Base-by-base conservation (phyloP, 495 filamentous ascomycete genomes). In the Penicillium daleae region DNA sequence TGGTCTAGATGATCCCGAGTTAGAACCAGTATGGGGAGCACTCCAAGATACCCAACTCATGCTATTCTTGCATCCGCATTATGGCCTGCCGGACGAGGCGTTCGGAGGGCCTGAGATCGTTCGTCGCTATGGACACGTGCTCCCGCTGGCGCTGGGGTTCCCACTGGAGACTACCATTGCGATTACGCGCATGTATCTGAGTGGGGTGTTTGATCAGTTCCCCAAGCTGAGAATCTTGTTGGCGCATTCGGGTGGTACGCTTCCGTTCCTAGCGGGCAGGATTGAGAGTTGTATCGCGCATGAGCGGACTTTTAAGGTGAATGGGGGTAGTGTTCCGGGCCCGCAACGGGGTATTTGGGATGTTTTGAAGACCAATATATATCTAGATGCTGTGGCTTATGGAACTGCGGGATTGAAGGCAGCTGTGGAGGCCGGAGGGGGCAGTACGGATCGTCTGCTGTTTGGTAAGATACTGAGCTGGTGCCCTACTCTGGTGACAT, bases 161-260 rank as follows among this genome's bases (percentile, higher is more conserved):
- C 94, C 94, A 1, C 81, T 98, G 40, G 94, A 98, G 72, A 98
- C 94, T 0, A 97, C 93, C 7, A 93, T 98, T 59, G 91, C 93
- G 0, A 89, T 97, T 1, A 87, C 92, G 2, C 79, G 94, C 9
- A 97, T 98, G 92, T 85, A 90, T 19, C 76, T 98, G 1, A 83
- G 86, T 3, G 90, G 92, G 0, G 91, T 96, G 1, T 98, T 93
- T 72, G 93, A 97, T 72, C 82, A 83, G 7, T 91, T 92, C 29
- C 85, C 84, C 0, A 73, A 75, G n/a, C 72, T 98, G 63, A 77
- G 85, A 13, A 83, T 98, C 58, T 73, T 98, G 46, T 76, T 98
- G 9, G 94, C 94, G 3, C 94, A 98, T 74, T 90, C 89, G 12
- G 94, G 94, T 2, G 94, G 93, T 2, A 91, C 93, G 4, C 77